A percentile compares a stretch with the other conserved stretches of the same genome.
Evolutionary conservation across 495 filamentous ascomycete species (phyloP).

Genomic region (Aspergillus panamensis): DNA sequence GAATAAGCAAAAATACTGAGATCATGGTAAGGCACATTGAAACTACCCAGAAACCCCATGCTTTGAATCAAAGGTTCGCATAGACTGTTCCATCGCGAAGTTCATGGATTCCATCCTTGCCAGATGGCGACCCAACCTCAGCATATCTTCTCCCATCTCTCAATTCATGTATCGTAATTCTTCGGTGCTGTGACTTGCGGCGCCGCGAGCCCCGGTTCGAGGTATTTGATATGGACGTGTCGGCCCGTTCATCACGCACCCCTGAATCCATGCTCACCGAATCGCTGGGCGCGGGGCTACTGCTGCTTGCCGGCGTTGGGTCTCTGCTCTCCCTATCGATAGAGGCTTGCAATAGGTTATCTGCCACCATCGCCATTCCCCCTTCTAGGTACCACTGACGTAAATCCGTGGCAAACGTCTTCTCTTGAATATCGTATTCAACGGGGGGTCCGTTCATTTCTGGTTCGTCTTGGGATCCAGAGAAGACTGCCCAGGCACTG

Average conservation of each 20-base stretch:
- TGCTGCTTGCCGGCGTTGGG: conserved; percentile 23
- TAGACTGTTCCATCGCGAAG: conserved; percentile 47
- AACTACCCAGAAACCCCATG: background rate
- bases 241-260: conserved; percentile 17
- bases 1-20: background rate
- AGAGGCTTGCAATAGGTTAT: conserved; percentile 37
- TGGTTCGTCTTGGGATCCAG: conserved; percentile 37
- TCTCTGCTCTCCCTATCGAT: conserved; percentile 37
- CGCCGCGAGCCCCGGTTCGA: conserved; percentile 36
- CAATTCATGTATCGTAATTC: conserved; percentile 44
- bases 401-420: conserved; percentile 50
- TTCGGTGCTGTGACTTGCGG: conserved; percentile 30
- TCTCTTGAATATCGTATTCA: conserved; percentile 59
- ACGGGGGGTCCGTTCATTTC: conserved; percentile 60
- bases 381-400: conserved; percentile 41
- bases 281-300: conserved; percentile 35
- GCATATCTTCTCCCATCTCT: conserved; percentile 44
- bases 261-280: conserved; percentile 32
- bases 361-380: conserved; percentile 36
- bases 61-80: conserved; percentile 32
- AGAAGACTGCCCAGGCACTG: conserved; percentile 66
- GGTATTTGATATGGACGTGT: conserved; percentile 22
- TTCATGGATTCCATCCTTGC: conserved; percentile 42
- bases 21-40: background rate
- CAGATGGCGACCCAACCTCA: conserved; percentile 37